A percentile compares a stretch with the other conserved stretches of the same genome.
These are phyloP conservation scores for Corchorus olitorius DNA, from an alignment of 345 rosid genomes.

Conservation along the genomic window DNA sequence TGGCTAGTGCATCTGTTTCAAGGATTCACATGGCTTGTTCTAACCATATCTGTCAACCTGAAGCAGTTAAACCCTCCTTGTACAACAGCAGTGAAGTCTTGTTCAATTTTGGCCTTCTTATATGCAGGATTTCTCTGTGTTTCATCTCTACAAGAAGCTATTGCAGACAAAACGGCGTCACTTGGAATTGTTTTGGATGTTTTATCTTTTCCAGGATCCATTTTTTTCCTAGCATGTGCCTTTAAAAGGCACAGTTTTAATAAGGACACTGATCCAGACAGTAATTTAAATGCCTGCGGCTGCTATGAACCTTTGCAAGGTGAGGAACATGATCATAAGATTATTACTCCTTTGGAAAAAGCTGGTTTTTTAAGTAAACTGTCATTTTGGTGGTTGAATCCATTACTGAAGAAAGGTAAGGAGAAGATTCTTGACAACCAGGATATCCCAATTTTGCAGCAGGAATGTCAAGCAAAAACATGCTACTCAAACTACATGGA, in stretches of 20 bases:
- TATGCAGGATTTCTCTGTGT: conserved; percentile 33
- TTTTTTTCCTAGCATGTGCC: conserved; percentile 33
- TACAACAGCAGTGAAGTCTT: conserved; percentile 18
- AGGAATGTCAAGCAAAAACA: conserved; percentile 38
- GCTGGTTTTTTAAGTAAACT: conserved; percentile 45
- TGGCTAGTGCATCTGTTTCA: conserved; percentile 38
- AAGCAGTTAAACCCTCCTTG: conserved; percentile 23
- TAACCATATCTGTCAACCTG: conserved; percentile 25
- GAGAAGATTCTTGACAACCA: conserved; percentile 39
- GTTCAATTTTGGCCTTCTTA: conserved; percentile 27
- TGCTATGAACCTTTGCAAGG: conserved; percentile 41
- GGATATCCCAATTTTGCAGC: conserved; percentile 47
- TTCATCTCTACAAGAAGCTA: conserved; percentile 30
- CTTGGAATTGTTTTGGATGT: conserved; percentile 30
- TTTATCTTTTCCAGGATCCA: conserved; percentile 39
- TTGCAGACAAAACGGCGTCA: conserved; percentile 11
- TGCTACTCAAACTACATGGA: conserved; percentile 42
- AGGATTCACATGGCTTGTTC: conserved; percentile 43
- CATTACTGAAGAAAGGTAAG: conserved; percentile 53
- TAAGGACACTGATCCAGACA: not conserved
- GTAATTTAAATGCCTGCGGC: conserved; percentile 2
- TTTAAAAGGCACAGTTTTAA: conserved; percentile 14
- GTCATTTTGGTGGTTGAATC: conserved; percentile 65
- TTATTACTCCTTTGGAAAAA: conserved; percentile 42
- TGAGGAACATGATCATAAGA: conserved; percentile 21